Conservation (phyloP, 2,329 filamentous ascomycete genomes). For the Colletotrichum sp. region DNA sequence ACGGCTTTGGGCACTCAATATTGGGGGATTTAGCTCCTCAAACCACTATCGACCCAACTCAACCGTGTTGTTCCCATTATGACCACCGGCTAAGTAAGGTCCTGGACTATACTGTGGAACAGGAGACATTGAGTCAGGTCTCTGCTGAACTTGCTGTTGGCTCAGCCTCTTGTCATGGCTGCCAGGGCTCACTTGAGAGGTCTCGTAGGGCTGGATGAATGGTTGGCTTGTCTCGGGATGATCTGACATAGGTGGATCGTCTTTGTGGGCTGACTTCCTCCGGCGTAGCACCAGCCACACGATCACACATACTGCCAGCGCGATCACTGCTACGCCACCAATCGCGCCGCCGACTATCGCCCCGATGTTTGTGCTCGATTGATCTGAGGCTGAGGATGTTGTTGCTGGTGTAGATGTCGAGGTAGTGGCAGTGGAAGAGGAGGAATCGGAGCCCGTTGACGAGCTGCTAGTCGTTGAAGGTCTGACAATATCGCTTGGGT, state of each 20-base stretch:
- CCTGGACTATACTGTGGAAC: neutral
- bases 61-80: neutral
- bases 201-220: neutral
- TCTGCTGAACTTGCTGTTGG: neutral
- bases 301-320: neutral
- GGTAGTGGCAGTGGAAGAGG: too few species aligned
- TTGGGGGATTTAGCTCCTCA: too few species aligned
- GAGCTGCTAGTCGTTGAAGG: too few species aligned
- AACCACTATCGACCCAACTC: neutral
- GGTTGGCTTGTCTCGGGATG: neutral
- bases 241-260: fast-evolving
- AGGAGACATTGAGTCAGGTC: fast-evolving
- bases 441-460: too few species aligned
- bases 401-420: neutral
- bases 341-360: neutral
- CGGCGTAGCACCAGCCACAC: neutral
- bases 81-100: too few species aligned
- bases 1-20: too few species aligned
- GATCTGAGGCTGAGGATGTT: neutral
- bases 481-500: too few species aligned
- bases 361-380: fast-evolving
- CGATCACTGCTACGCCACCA: neutral
- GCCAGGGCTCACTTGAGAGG: neutral
- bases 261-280: fast-evolving
- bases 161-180: neutral